These are phyloP conservation scores for Lactarius sanguifluus DNA, from an alignment of 768 basidiomycete genomes.

Conservation along the genomic window DNA sequence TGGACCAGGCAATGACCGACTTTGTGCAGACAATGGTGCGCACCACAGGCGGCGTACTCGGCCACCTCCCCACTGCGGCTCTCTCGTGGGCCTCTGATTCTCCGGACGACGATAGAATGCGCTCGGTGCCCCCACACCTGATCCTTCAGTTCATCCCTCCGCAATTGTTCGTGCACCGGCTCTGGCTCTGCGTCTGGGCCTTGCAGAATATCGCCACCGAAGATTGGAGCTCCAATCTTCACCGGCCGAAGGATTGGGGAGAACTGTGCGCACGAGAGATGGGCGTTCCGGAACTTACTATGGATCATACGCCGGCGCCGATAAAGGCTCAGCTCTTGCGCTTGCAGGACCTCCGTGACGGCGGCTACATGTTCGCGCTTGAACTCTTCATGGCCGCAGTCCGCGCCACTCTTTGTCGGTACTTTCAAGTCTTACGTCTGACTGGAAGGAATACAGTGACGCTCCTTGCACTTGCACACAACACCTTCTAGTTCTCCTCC, in stretches of 20 bases:
- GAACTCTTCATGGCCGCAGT: too few relatives aligned
- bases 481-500: too few relatives aligned
- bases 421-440: too few relatives aligned
- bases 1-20: conserved; percentile 5
- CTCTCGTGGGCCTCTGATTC: not conserved
- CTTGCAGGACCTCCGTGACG: too few relatives aligned
- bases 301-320: not conserved
- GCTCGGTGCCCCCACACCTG: not conserved
- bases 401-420: too few relatives aligned
- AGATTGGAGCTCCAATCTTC: not conserved
- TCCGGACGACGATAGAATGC: not conserved
- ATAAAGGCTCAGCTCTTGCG: not conserved
- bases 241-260: not conserved
- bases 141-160: conserved; percentile 15
- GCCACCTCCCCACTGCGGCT: conserved; percentile 13
- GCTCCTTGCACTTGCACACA: too few relatives aligned
- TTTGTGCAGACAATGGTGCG: conserved; percentile 2
- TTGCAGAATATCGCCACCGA: not conserved
- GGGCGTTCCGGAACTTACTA: not conserved
- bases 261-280: conserved; percentile 9
- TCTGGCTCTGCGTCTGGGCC: conserved; percentile 14
- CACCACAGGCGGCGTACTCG: conserved; percentile 2
- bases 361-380: too few relatives aligned
- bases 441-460: too few relatives aligned
- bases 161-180: conserved; percentile 1